phyloP scores from a whole-genome alignment of 2,329 filamentous ascomycete genomes.

The Fusarium heterosporum region DNA sequence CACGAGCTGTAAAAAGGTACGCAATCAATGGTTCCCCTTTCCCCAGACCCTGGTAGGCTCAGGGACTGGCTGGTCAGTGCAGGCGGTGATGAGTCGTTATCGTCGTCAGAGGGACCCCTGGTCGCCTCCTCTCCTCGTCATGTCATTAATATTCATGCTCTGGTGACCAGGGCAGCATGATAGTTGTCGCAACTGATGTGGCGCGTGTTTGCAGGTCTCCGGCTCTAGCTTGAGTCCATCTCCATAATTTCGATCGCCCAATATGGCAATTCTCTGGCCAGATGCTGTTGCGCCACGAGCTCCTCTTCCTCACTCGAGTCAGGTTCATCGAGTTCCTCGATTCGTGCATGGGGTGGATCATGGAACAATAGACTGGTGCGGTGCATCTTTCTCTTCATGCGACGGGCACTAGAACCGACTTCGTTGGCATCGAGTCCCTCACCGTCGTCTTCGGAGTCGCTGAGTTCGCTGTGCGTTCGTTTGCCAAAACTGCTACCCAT shows the following conservation, averaged over 20 bases:
- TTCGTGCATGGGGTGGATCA: conserved; percentile 62
- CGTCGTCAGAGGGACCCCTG: conserved; percentile 44
- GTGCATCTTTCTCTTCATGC: conserved; percentile 60
- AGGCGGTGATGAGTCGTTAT: conserved; percentile 45
- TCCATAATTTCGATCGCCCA: conserved; percentile 65
- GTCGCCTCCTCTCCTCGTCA: conserved; percentile 43
- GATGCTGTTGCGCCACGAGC: conserved; percentile 53
- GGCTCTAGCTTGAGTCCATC: conserved; percentile 54
- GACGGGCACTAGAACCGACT: conserved; percentile 61
- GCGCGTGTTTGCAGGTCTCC: conserved; percentile 16
- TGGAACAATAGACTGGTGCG: conserved; percentile 62
- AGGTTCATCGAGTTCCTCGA: conserved; percentile 66
- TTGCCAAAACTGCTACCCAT: conserved; percentile 67
- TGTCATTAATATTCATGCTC: conserved; percentile 45
- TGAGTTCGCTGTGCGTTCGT: conserved; percentile 65
- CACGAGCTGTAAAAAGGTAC: conserved; percentile 13
- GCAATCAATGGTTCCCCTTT: conserved; percentile 30
- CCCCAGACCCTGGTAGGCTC: conserved; percentile 18
- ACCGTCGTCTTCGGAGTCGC: conserved; percentile 61
- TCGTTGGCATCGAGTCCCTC: conserved; percentile 56
- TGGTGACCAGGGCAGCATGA: conserved; percentile 32
- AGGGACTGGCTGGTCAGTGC: conserved; percentile 34
- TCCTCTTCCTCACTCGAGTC: conserved; percentile 62
- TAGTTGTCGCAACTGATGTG: conserved; percentile 32
- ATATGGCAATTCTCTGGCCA: conserved; percentile 63